phyloP scores from a whole-genome alignment of 192 early-diverging fungal genomes.

The Entophlyctis luteolus region DNA sequence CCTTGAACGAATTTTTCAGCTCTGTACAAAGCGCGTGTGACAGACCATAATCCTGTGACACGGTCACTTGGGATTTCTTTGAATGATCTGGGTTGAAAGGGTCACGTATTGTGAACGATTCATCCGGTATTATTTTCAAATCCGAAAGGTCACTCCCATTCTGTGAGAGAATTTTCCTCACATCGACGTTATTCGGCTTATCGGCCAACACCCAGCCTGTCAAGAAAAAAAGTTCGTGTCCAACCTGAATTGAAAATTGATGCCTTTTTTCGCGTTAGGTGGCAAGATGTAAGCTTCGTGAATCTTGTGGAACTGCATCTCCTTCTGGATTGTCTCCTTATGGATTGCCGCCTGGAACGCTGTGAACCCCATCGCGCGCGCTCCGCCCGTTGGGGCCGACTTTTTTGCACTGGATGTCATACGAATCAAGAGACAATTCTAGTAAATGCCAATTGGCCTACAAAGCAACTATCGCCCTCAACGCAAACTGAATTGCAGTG shows the following conservation, averaged over 20 bases:
- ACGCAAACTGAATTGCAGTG: no score
- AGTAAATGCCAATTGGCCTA: no score
- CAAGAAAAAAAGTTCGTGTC: background rate
- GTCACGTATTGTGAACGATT: background rate
- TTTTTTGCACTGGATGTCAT: no score
- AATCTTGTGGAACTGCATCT: slow-evolving; percentile 6
- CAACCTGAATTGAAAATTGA: background rate
- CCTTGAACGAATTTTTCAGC: background rate
- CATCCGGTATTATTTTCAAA: background rate
- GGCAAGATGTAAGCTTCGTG: slow-evolving; percentile 13
- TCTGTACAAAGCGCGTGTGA: background rate
- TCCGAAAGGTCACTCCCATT: background rate
- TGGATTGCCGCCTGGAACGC: slow-evolving; percentile 9
- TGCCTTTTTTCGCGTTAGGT: slow-evolving; percentile 8
- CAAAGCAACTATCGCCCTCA: no score
- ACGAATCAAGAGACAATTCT: no score
- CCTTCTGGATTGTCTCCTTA: slow-evolving; percentile 17
- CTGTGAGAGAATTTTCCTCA: background rate
- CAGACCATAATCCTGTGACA: slow-evolving; percentile 12
- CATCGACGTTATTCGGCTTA: slow-evolving; percentile 13
- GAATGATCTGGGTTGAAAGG: slow-evolving; percentile 1
- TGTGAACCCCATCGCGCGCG: slow-evolving; percentile 1
- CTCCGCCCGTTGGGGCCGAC: background rate
- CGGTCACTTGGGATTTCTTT: slow-evolving; percentile 2
- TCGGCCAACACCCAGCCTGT: slow-evolving; percentile 8